These are phyloP conservation scores for Penicillium herquei DNA, from an alignment of 495 filamentous ascomycete species.

Conservation along the genomic window DNA sequence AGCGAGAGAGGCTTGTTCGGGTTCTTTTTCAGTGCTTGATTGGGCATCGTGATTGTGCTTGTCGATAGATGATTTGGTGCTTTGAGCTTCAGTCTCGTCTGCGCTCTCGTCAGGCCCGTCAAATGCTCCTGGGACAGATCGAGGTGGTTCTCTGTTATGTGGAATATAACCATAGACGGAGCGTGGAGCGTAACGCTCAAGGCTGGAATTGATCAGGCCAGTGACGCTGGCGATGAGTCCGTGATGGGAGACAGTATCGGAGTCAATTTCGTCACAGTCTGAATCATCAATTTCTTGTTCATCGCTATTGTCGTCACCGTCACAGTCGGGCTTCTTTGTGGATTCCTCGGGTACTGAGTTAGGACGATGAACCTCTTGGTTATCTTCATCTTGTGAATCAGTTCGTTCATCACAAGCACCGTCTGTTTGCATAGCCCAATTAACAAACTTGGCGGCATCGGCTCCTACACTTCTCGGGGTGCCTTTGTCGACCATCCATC, in stretches of 20 bases:
- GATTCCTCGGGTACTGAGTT: constrained; percentile 16
- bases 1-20: constrained; percentile 16
- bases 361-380: constrained; percentile 3
- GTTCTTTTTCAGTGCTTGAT: not conserved
- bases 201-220: constrained; percentile 36
- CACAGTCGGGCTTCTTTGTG: not conserved
- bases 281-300: constrained; percentile 12
- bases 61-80: constrained; percentile 14
- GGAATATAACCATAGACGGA: constrained; percentile 51
- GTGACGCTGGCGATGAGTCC: constrained; percentile 48
- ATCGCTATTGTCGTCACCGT: constrained; percentile 7
- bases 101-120: constrained; percentile 5
- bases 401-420: constrained; percentile 41
- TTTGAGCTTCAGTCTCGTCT: not conserved
- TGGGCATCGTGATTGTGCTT: not conserved
- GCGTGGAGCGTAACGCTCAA: constrained; percentile 45
- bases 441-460: constrained; percentile 81
- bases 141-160: constrained; percentile 20
- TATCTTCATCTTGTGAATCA: constrained; percentile 11
- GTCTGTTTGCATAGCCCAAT: constrained; percentile 70
- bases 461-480: constrained; percentile 79
- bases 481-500: constrained; percentile 92
- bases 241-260: constrained; percentile 27
- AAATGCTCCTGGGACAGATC: constrained; percentile 16
- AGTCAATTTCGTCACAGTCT: constrained; percentile 21